Evolutionary conservation across 495 filamentous ascomycete genomes (phyloP).

Genomic region (Pyrenula aspistea): DNA sequence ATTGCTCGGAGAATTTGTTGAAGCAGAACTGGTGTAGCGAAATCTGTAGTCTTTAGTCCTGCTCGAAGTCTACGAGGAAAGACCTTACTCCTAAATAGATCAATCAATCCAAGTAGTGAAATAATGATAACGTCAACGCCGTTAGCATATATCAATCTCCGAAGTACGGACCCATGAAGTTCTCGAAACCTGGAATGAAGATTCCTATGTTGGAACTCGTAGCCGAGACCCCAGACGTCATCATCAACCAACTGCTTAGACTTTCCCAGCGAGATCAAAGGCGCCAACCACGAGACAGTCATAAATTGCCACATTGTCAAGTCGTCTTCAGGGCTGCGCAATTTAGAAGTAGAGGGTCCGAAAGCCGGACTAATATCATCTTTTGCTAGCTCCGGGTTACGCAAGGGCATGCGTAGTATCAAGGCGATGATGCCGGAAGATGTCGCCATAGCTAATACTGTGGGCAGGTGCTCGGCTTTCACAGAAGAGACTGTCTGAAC

Average conservation of each 20-base stretch:
- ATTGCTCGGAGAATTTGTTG: constrained; percentile 61
- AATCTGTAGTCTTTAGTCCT: constrained; percentile 21
- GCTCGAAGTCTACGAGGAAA: background rate
- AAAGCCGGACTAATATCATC: constrained; percentile 50
- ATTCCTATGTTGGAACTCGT: constrained; percentile 62
- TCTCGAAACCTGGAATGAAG: constrained; percentile 63
- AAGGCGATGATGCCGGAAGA: constrained; percentile 31
- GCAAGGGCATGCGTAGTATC: constrained; percentile 61
- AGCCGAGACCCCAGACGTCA: constrained; percentile 66
- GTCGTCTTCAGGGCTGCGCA: constrained; percentile 74
- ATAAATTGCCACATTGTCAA: constrained; percentile 71
- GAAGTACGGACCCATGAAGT: constrained; percentile 57
- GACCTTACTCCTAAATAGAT: constrained; percentile 42
- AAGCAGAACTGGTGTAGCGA: constrained; percentile 54
- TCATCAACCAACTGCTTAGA: constrained; percentile 54
- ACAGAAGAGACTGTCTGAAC: constrained; percentile 14
- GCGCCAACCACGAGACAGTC: constrained; percentile 71
- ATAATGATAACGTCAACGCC: constrained; percentile 63
- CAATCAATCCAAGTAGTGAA: constrained; percentile 43
- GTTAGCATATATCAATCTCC: constrained; percentile 59
- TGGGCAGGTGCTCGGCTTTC: constrained; percentile 20
- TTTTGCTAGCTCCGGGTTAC: constrained; percentile 43
- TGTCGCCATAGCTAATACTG: constrained; percentile 26
- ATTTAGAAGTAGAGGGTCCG: constrained; percentile 39
- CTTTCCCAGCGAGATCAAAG: constrained; percentile 52